Evolutionary conservation across 306 rosid species (phyloP), one percentile per base, ranked within the genome.

Genomic region (Quercus mongolica): DNA sequence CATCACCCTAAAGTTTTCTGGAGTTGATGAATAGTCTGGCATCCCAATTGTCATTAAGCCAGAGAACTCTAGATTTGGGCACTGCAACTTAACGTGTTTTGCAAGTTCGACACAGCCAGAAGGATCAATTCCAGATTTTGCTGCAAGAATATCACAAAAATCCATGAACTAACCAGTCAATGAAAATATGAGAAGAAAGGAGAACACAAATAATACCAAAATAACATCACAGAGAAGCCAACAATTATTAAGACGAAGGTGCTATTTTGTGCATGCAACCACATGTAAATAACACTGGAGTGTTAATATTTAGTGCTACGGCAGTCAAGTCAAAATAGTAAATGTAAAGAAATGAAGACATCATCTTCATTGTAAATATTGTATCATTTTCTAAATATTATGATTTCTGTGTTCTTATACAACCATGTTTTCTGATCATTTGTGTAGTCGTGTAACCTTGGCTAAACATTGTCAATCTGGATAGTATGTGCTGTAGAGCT

Each of bases 1-100:
- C 13, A 25, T 82, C 77, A 87, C 91, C 91, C 64, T 74, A 56
- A 87, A 87, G 71, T 87, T 87, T 71, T 80, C 85, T 52, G 88
- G 88, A 75, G 91, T 85, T 58, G 82, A 82, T 13, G 91, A 74
- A 61, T 87, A 87, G 76, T 87, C 88, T 18, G 85, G 87, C 91
- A 87, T 87, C 78, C 91, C 91, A 49, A 87, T 87, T 46, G 91
- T 87, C 91, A 87, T 87, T 51, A 87, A 61, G 73, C 91, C 91
- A 64, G 91, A 87, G 76, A 87, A 76, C 74, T 74, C 63, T 31
- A 87, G 87, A 85, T 80, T 85, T 56, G 85, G 80, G 82, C 91
- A 87, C 58, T n/a, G 71, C 71, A 80, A 76, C 56, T 85, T 82
- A 33, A 87, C 82, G 30, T 87, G 88, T 74, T 74, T 80, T 0